These are phyloP conservation scores for Cylindrotheca closterium DNA, from an alignment of 108 stramenopile genomes.

Conservation along the genomic window DNA sequence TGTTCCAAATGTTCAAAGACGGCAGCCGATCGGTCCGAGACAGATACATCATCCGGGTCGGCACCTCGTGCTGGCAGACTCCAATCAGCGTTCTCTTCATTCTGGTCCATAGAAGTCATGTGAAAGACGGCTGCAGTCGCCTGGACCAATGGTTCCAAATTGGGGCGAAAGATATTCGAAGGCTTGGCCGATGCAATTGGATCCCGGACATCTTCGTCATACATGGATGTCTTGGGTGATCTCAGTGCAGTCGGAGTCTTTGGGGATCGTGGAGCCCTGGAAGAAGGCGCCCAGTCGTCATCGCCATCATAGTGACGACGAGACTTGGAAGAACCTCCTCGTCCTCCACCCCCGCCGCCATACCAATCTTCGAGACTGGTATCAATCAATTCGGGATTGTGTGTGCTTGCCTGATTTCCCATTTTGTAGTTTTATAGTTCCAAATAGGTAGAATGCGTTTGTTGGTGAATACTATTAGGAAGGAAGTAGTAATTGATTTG, in stretches of 20 bases:
- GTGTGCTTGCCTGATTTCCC: not conserved
- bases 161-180: not conserved
- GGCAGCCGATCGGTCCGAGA: constrained; percentile 14
- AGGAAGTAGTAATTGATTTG: too few relatives aligned
- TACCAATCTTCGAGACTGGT: not conserved
- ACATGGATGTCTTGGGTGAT: not conserved
- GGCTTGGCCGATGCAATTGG: not conserved
- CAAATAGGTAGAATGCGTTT: too few relatives aligned
- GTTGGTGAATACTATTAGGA: too few relatives aligned
- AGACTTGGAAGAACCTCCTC: not conserved
- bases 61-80: too few relatives aligned
- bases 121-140: constrained; percentile 37
- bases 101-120: not conserved
- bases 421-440: too few relatives aligned
- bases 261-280: too few relatives aligned
- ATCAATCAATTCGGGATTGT: not conserved
- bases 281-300: too few relatives aligned
- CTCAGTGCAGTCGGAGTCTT: not conserved
- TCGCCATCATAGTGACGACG: not conserved
- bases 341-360: not conserved
- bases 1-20: constrained; percentile 19
- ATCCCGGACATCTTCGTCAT: not conserved
- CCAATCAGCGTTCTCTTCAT: not conserved
- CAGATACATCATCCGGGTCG: constrained; percentile 13
- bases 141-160: constrained; percentile 7